phyloP scores from a whole-genome alignment of 2,329 filamentous ascomycete genomes.

The Bisporella sp. region DNA sequence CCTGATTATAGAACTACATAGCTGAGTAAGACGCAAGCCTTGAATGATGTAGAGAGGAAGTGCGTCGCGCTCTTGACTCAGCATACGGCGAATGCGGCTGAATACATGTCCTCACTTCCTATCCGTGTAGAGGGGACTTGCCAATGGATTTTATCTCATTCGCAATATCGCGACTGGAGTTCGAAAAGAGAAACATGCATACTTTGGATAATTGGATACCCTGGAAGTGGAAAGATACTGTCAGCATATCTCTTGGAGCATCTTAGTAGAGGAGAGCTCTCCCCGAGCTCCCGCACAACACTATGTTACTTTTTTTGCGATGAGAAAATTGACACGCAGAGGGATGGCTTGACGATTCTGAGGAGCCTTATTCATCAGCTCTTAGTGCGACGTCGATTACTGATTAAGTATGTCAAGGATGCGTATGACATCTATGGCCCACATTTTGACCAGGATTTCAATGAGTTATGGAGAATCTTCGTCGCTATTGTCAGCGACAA shows the following conservation, averaged over 20 bases:
- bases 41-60: conserved; percentile 27
- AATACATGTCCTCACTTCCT: conserved; percentile 26
- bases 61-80: conserved; percentile 27
- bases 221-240: conserved; percentile 32
- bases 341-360: conserved; percentile 30
- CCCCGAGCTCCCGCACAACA: conserved; percentile 5
- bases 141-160: conserved; percentile 29
- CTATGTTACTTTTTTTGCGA: conserved; percentile 30
- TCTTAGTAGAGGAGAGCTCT: conserved; percentile 13
- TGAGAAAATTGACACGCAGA: conserved; percentile 29
- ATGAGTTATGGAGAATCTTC: conserved; percentile 30
- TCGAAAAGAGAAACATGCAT: conserved; percentile 22
- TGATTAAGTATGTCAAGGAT: conserved; percentile 28
- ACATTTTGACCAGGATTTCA: conserved; percentile 28
- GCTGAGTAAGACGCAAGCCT: conserved; percentile 19
- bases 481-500: conserved; percentile 25
- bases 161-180: conserved; percentile 26
- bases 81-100: conserved; percentile 22
- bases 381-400: conserved; percentile 23
- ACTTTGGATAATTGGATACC: conserved; percentile 31
- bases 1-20: not conserved
- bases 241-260: conserved; percentile 29
- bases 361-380: conserved; percentile 31
- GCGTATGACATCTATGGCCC: conserved; percentile 26
- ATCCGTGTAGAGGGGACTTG: conserved; percentile 29